Evolutionary conservation across 257 asterid genomes (phyloP), one percentile per base, ranked within the genome.

Genomic region (Lycium ferocissimum): DNA sequence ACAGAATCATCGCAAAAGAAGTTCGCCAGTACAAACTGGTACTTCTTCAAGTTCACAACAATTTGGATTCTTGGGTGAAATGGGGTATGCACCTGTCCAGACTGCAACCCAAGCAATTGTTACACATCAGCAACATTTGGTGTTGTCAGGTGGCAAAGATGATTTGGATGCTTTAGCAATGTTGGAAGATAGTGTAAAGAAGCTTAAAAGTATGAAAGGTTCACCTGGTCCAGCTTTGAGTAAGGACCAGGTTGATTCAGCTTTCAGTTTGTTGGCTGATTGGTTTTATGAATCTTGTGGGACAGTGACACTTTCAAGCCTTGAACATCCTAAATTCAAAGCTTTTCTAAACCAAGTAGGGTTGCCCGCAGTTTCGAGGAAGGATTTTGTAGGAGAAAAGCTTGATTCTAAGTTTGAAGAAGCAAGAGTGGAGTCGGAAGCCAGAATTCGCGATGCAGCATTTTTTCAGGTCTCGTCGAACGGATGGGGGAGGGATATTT

Each of bases 241-340:
- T 85, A 94, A 92, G 83, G 90, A 91, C 51, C 98, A 90, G 85
- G 90, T 92, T 43, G 91, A 89, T 84, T 89, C 88, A 13, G 95
- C 98, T 71, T 85, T 93, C 58, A 90, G 88, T 71, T 83, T 87
- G 70, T 63, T 95, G 58, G 94, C 98, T 43, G 97, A 93, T 86
- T 95, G 98, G 98, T 90, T 94, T 83, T 95, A 91, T 10, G 97
- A 94, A 87, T 92, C 94, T 2, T 94, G 93, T 75, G 96, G 93
- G 54, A 76, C 94, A 22, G 92, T 92, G 17, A 83, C 97, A 15
- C 88, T 92, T 83, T 92, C 97, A 33, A 90, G 92, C 15, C 92
- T 95, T 7, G 97, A 95, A n/a, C 97, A 95, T 86, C 96, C 97
- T 66, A 94, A 92, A 82, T 94, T 95, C 89, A 90, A 89, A 86